These are phyloP conservation scores for Ephemerocybe angulata DNA, from an alignment of 768 basidiomycete genomes.

Conservation along the genomic window DNA sequence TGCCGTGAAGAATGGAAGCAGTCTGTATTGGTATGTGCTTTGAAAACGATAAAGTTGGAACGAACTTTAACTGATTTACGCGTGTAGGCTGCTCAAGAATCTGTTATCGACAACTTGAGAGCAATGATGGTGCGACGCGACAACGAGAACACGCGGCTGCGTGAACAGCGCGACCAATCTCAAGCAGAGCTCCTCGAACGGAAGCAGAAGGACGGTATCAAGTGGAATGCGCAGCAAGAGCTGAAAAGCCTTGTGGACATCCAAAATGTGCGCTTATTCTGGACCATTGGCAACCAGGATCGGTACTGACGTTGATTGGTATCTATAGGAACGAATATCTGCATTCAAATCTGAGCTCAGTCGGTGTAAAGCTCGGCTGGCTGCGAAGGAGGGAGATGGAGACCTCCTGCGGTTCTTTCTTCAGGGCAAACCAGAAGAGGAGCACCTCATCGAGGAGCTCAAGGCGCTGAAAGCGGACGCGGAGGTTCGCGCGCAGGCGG, in stretches of 20 bases:
- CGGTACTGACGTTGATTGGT: conserved; percentile 6
- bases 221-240: conserved; percentile 58
- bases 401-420: conserved; percentile 73
- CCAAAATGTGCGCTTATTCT: conserved; percentile 51
- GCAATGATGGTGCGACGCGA: conserved; percentile 59
- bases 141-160: conserved; percentile 60
- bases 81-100: conserved; percentile 24
- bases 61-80: conserved; percentile 22
- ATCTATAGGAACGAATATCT: conserved; percentile 62
- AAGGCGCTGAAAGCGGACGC: conserved; percentile 54
- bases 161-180: conserved; percentile 69
- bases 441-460: conserved; percentile 48
- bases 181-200: conserved; percentile 65
- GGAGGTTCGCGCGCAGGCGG: conserved; percentile 44
- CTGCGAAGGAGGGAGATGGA: conserved; percentile 65
- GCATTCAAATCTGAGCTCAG: conserved; percentile 69
- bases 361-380: conserved; percentile 72
- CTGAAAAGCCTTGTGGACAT: conserved; percentile 62
- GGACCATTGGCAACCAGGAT: not conserved
- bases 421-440: conserved; percentile 49
- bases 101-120: conserved; percentile 59
- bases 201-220: conserved; percentile 58
- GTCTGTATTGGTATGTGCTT: conserved; percentile 36
- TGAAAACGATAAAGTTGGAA: no score
- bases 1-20: conserved; percentile 48